Base-by-base conservation (phyloP, 805 yeast species). In the Sugiyamaella smithiae region DNA sequence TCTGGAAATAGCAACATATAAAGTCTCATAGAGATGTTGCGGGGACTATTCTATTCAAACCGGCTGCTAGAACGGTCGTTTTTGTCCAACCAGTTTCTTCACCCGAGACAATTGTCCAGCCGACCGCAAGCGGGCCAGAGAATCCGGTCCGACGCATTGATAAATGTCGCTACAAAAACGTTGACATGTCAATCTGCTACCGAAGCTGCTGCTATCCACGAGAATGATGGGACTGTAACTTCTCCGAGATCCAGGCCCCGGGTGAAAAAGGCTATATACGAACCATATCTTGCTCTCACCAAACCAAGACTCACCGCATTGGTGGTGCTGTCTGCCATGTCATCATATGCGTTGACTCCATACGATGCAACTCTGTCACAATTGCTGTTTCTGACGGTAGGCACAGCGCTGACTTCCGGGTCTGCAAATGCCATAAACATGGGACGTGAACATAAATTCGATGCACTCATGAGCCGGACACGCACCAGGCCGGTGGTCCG, bases 341-440 rank as follows among this genome's bases (percentile, higher is more conserved):
- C 97, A 54, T 85, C 97, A 0, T 93, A 91, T 64, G 97, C 97
- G 0, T 70, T 93, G 25, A 87, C 96, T 0, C 98, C 99, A 1
- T 76, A 76, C 55, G 80, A 90, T 8, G 88, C 89, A 0, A 80
- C 93, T 0, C 65, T 91, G 2, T 70, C 79, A 5, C 83, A 87
- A 53, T 74, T 93, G 43, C 59, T 86, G 26, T 81, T 81, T 56
- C 71, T 93, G 26, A 87, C 97, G 0, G 66, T 76, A 0, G 99
- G 99, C 12, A 93, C 97, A 0, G 79, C 91, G 1, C 68, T 93
- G 28, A 80, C 93, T 55, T 88, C 97, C 0, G 95, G 95, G 8
- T 82, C 97, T 1, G 99, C 99, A 1, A 93, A 93, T 68, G 95
- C 98, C 2, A 88, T 93, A 42, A 93, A 93, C 63, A 91, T 90